Evolutionary conservation across 192 early-diverging fungal genomes (phyloP).

Genomic region (Gamsiella multidivaricata): DNA sequence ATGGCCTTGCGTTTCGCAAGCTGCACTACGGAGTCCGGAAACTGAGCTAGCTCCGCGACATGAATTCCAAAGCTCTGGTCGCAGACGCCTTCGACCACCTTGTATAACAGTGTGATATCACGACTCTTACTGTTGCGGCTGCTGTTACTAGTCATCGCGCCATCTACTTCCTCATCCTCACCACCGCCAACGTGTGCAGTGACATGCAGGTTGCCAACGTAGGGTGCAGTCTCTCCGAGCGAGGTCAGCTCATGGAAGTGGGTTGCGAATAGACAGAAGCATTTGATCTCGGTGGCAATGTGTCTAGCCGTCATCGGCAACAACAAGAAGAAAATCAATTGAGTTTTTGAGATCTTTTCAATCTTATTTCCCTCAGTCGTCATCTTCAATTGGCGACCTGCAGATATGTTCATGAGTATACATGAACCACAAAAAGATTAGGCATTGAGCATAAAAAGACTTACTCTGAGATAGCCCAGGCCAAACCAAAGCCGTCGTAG

Average conservation of each 20-base stretch:
- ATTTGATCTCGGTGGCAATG: conserved; percentile 72
- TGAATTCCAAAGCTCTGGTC: conserved; percentile 99
- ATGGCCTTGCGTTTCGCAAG: conserved; percentile 88
- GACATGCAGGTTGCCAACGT: conserved; percentile 92
- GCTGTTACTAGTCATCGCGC: conserved; percentile 30
- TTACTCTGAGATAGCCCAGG: conserved; percentile 97
- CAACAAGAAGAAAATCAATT: too few relatives aligned
- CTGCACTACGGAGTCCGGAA: conserved; percentile 84
- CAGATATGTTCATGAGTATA: too few relatives aligned
- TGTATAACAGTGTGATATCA: conserved; percentile 91
- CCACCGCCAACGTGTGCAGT: conserved; percentile 68
- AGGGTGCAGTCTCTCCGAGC: conserved; percentile 73
- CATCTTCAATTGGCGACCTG: too few relatives aligned
- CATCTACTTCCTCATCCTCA: not conserved
- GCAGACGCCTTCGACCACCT: conserved; percentile 87
- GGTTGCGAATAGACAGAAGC: conserved; percentile 93
- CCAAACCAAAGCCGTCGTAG: conserved; percentile 96
- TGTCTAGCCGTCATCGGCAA: conserved; percentile 58
- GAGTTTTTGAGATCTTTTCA: too few relatives aligned
- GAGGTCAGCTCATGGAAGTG: conserved; percentile 98
- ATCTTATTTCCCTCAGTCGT: too few relatives aligned
- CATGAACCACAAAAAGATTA: too few relatives aligned
- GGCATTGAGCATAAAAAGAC: too few relatives aligned
- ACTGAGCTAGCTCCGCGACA: conserved; percentile 94
- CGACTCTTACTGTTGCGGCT: conserved; percentile 25